phyloP scores from a whole-genome alignment of 148 eudicot species.

The Nepenthes mirabilis region DNA sequence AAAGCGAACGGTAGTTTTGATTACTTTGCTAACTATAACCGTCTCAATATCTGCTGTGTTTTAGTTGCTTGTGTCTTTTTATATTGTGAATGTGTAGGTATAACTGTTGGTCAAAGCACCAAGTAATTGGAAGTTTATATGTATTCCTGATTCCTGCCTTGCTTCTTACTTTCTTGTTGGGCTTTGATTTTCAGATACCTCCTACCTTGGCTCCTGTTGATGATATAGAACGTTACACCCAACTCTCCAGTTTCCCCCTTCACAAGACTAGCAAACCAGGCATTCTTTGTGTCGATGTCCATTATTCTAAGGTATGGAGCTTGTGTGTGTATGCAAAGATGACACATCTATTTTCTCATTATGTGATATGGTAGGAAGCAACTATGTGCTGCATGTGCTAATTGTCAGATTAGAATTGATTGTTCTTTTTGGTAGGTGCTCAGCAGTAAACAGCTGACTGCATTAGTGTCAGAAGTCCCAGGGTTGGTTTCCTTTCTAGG shows the following conservation, averaged over 20 bases:
- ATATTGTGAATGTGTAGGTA: background rate
- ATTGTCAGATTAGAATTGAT: too few relatives aligned
- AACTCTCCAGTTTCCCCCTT: slow-evolving; percentile 72
- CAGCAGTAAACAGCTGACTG: too few relatives aligned
- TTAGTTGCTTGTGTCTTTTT: background rate
- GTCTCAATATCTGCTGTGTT: too few relatives aligned
- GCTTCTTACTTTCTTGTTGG: background rate
- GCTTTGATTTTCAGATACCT: slow-evolving; percentile 47
- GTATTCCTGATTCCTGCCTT: background rate
- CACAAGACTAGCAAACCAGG: slow-evolving; percentile 94
- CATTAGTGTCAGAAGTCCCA: too few relatives aligned
- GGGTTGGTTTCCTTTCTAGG: too few relatives aligned
- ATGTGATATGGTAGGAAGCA: background rate
- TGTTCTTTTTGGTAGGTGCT: too few relatives aligned
- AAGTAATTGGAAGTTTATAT: too few relatives aligned
- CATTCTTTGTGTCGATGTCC: slow-evolving; percentile 65
- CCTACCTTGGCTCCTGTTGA: slow-evolving; percentile 72
- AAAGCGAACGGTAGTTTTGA: slow-evolving; percentile 55
- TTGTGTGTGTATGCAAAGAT: background rate
- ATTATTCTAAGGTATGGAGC: slow-evolving; percentile 50
- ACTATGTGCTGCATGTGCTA: too few relatives aligned
- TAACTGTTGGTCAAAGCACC: too few relatives aligned
- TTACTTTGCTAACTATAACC: background rate
- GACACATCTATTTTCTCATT: background rate
- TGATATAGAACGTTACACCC: slow-evolving; percentile 66